Evolutionary conservation across 306 rosid species (phyloP).

Genomic region (Lathyrus sativus): DNA sequence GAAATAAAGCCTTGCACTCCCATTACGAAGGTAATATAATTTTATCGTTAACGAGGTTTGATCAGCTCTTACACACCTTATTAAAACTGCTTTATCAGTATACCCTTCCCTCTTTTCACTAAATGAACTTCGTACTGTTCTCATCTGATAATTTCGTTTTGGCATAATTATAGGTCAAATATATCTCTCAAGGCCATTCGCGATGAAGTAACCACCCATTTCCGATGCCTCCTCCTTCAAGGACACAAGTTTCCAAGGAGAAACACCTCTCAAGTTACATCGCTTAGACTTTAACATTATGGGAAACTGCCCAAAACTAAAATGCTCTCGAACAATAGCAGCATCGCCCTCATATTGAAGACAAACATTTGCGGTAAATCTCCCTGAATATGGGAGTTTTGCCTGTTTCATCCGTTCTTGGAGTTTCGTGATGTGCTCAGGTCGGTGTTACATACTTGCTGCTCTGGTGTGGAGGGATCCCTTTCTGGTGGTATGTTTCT

Average conservation of each 20-base stretch:
- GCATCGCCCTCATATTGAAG: slow-evolving; percentile 56
- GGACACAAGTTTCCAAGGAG: slow-evolving; percentile 65
- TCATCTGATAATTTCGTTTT: slow-evolving; percentile 86
- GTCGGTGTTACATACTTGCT: too few relatives aligned
- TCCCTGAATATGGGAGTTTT: too few relatives aligned
- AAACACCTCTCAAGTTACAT: too few relatives aligned
- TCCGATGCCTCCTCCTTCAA: slow-evolving; percentile 86
- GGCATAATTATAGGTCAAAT: slow-evolving; percentile 78
- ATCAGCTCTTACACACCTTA: too few relatives aligned
- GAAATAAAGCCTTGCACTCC: too few relatives aligned
- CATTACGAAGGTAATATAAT: too few relatives aligned
- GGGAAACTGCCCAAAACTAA: slow-evolving; percentile 70
- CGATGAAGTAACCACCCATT: slow-evolving; percentile 94
- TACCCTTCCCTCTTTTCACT: slow-evolving; percentile 83
- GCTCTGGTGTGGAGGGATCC: too few relatives aligned
- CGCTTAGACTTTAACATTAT: slow-evolving; percentile 87
- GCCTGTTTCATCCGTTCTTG: too few relatives aligned
- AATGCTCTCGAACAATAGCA: slow-evolving; percentile 46
- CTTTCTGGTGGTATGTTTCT: too few relatives aligned
- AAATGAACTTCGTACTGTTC: slow-evolving; percentile 76
- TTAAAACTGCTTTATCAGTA: slow-evolving; percentile 81
- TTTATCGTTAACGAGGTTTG: too few relatives aligned
- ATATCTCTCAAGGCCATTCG: slow-evolving; percentile 93
- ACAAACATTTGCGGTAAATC: too few relatives aligned
- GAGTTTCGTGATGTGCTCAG: too few relatives aligned